Evolutionary conservation across 2,329 filamentous ascomycete genomes (phyloP), one percentile per base, ranked within the genome.

Genomic region (Clarireedia sp.): DNA sequence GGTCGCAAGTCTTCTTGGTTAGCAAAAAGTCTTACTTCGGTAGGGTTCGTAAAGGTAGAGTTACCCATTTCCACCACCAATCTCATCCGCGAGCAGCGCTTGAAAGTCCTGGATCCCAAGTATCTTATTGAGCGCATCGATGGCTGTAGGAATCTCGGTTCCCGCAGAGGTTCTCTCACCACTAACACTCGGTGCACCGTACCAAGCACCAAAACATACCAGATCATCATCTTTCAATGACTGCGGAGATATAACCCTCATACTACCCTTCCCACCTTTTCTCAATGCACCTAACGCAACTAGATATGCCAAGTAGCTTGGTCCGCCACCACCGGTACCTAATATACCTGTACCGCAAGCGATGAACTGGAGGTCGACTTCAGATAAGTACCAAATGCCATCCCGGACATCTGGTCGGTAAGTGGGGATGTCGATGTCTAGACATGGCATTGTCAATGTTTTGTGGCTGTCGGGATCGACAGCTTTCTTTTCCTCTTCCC

Each of bases 41-140:
- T 9, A 33, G 29, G 29, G 10, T 12, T 12, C 12, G 29, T 33
- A 33, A 10, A 12, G 29, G 29, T 33, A 33, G 10, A 33, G 76
- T 8, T 85, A 70, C 0, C 83, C 82, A 59, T 86, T 86, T 1
- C 75, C 77, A 9, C 83, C 83, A 9, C 83, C 83, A 55, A 86
- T 82, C 61, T 86, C 82, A 3, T 85, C 64, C 1, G 78, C 74
- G 58, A 85, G 80, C 59, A 85, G 77, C 48, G 80, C 78, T 17
- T 80, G 29, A 33, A 78, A 21, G 79, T 75, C 1, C 66, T 64
- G 16, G 68, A 65, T 38, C 73, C 69, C 48, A 76, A 71, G 26
- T 77, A 75, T 48, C 77, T 75, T 33, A 33, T 33, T 33, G 10
- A 33, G 29, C 29, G 67, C 78, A 81, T 10, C 85, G 70, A 62